A percentile compares a stretch with the other conserved stretches of the same genome.
Conservation (phyloP, 139 green algal genomes). For the Parachlorella kessleri region DNA sequence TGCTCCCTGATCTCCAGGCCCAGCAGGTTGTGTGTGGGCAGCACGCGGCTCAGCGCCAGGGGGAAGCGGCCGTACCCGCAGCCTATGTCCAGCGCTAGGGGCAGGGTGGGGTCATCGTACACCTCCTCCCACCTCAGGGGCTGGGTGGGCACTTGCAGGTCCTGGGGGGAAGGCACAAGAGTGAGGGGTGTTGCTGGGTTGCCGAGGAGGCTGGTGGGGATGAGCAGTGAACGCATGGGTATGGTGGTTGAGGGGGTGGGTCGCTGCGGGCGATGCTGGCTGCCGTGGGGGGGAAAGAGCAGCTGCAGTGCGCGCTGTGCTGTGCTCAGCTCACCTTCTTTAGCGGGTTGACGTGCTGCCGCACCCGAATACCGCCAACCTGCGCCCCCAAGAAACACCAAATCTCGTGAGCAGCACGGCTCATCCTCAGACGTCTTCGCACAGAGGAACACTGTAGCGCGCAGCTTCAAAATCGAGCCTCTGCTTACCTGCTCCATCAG, state of each 20-base stretch:
- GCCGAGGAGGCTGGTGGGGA: slow-evolving; percentile 29
- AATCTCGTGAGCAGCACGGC: background rate
- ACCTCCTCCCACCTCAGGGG: slow-evolving; percentile 57
- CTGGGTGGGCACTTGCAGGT: slow-evolving; percentile 32
- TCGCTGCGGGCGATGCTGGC: too few relatives aligned
- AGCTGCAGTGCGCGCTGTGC: too few relatives aligned
- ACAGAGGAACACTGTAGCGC: background rate
- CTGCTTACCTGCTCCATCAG: background rate
- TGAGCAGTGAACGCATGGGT: too few relatives aligned
- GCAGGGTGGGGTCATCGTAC: slow-evolving; percentile 57
- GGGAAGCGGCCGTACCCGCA: slow-evolving; percentile 83
- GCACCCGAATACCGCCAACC: slow-evolving; percentile 49
- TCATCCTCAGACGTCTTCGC: background rate
- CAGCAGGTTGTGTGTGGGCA: slow-evolving; percentile 69
- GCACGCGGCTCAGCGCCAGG: slow-evolving; percentile 45
- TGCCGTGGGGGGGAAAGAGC: too few relatives aligned
- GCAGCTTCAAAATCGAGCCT: background rate
- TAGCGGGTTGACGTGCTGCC: slow-evolving; percentile 89
- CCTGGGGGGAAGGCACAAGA: background rate
- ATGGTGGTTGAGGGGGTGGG: too few relatives aligned
- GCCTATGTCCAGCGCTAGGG: slow-evolving; percentile 85
- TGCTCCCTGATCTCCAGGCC: slow-evolving; percentile 86
- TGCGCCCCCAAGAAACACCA: too few relatives aligned
- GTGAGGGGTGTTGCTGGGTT: background rate
- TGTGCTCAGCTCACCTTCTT: slow-evolving; percentile 46